Base-by-base conservation (phyloP, 2,329 filamentous ascomycete species). In the Ophiostoma tasmaniense region DNA sequence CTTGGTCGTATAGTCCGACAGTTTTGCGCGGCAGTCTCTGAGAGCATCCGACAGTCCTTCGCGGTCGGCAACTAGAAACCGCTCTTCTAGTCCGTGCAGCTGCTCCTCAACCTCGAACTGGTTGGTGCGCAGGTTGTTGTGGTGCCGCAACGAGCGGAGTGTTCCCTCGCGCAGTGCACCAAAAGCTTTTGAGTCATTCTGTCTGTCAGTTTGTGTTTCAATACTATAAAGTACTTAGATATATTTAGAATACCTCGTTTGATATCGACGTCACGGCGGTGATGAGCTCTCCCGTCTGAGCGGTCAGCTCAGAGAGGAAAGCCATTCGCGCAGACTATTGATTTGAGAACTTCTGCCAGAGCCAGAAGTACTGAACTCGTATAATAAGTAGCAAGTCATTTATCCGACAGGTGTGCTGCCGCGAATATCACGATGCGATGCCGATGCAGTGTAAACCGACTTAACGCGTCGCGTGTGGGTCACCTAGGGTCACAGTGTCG, bases 41-140 rank as follows among this genome's bases (percentile, higher is more conserved):
- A 97, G 78, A 70, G 88, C 85, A 52, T 93, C 88, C 14, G 92
- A 92, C 33, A 97, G 80, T 52, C 87, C 87, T 74, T 97, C 93
- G 71, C 91, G 87, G 75, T 90, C 89, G 65, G 92, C 84, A 68
- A 98, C 84, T 39, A 88, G 85, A 74, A 97, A 95, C 74, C 94
- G 93, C 79, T 98, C 95, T 73, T 93, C 89, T 2, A 97, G 81
- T 0, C 91, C 91, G 66, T 87, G 81, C 1, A 94, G 81, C 45
- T 83, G 84, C 50, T 84, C 83, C 52, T 84, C 80, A 25, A 93
- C 85, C 62, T 90, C 87, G 75, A 93, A 93, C 73, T 91, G 90
- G 74, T 94, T 91, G 1, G 89, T 91, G 50, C 89, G 85, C 42
- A 85, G 80, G 76, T 85, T 87, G 64, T 78, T 84, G 73, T 87